Percentiles rank a stretch among this genome's conserved stretches.
Evolutionary conservation across 192 early-diverging fungal genomes (phyloP).

Genomic region (Podila minutissima): DNA sequence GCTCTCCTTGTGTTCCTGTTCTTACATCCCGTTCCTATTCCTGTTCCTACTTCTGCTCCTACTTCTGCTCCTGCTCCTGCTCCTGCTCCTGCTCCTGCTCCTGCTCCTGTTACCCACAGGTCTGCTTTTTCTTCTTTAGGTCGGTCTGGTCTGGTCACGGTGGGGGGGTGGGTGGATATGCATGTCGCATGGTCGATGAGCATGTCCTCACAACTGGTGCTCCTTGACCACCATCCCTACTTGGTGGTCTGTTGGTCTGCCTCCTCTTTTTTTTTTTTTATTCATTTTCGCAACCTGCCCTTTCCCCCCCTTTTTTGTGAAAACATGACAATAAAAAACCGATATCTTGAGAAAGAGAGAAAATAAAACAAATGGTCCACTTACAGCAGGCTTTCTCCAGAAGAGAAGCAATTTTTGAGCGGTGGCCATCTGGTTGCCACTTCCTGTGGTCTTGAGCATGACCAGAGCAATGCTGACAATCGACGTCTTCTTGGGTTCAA

Average conservation of each 20-base stretch:
- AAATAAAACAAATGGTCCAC: slow-evolving; percentile 7
- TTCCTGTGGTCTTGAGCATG: slow-evolving; percentile 73
- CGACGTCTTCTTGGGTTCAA: slow-evolving; percentile 73
- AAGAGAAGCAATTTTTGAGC: slow-evolving; percentile 81
- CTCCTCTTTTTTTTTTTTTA: background rate
- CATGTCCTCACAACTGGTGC: too few species aligned
- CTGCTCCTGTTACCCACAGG: too few species aligned
- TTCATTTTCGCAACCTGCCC: background rate
- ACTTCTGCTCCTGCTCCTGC: too few species aligned
- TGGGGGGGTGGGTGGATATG: too few species aligned
- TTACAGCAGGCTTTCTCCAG: slow-evolving; percentile 85
- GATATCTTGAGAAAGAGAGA: slow-evolving; percentile 13
- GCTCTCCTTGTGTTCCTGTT: too few species aligned
- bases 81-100: too few species aligned
- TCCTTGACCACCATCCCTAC: too few species aligned
- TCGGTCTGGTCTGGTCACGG: too few species aligned
- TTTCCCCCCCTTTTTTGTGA: background rate
- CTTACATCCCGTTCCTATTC: too few species aligned
- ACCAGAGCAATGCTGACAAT: slow-evolving; percentile 77
- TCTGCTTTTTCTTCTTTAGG: too few species aligned
- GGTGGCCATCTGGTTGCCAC: slow-evolving; percentile 73
- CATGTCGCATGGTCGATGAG: too few species aligned
- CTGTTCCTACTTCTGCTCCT: too few species aligned
- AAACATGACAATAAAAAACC: background rate
- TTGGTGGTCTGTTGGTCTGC: background rate